Evolutionary conservation across 208 protist genomes (phyloP).

Genomic region (Trypanosoma brucei): DNA sequence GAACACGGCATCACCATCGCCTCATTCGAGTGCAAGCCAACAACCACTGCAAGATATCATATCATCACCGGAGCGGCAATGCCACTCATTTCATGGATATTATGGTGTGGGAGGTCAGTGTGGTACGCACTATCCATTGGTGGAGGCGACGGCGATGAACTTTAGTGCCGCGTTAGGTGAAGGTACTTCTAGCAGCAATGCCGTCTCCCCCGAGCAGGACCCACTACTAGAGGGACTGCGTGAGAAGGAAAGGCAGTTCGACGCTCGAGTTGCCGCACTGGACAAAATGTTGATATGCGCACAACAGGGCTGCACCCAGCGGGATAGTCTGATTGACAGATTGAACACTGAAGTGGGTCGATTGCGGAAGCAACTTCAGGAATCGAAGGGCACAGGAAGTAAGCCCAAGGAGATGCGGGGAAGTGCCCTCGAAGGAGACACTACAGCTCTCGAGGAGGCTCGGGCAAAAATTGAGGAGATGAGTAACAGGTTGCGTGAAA

Average conservation of each 20-base stretch:
- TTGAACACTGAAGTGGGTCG: slow-evolving; percentile 52
- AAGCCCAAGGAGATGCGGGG: slow-evolving; percentile 12
- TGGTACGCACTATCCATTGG: not conserved
- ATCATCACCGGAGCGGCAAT: slow-evolving; percentile 12
- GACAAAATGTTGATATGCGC: slow-evolving; percentile 69
- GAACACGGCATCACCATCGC: not conserved
- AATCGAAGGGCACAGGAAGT: slow-evolving; percentile 13
- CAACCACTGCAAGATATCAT: slow-evolving; percentile 14
- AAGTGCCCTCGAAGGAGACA: slow-evolving; percentile 17
- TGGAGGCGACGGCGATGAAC: not conserved
- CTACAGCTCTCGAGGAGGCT: slow-evolving; percentile 29
- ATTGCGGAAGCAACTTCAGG: slow-evolving; percentile 28
- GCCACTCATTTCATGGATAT: not conserved
- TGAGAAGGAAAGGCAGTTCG: slow-evolving; percentile 70
- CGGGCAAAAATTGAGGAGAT: slow-evolving; percentile 21
- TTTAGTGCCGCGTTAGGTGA: slow-evolving; percentile 2
- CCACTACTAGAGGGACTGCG: slow-evolving; percentile 41
- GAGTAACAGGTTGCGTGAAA: not conserved
- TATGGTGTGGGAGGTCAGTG: not conserved
- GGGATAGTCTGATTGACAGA: slow-evolving; percentile 64
- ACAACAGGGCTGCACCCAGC: slow-evolving; percentile 50
- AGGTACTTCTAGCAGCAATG: not conserved
- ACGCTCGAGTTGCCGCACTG: slow-evolving; percentile 69
- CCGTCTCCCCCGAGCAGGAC: slow-evolving; percentile 23
- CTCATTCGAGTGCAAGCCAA: not conserved